Conservation (phyloP, 2,329 filamentous ascomycete species). For the Botrytis squamosa region DNA sequence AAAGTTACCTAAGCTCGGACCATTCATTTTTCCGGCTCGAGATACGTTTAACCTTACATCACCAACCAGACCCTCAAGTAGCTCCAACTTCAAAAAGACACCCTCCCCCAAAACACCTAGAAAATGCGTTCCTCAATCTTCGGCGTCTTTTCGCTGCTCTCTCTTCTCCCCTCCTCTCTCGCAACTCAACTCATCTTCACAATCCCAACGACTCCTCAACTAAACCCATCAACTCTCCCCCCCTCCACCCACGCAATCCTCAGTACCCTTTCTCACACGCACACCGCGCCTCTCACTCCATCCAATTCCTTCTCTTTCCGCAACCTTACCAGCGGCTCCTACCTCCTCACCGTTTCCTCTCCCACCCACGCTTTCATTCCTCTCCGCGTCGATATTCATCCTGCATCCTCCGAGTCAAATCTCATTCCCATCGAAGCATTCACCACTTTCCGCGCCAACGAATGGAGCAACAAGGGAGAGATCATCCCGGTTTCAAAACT, state of each 20-base stretch:
- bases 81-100: neutral
- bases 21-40: conserved; percentile 14
- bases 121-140: conserved; percentile 9
- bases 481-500: conserved; percentile 43
- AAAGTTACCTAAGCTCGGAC: neutral
- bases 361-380: conserved; percentile 73
- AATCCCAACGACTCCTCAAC: conserved; percentile 32
- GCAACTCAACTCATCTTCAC: conserved; percentile 36
- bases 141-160: neutral
- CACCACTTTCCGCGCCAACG: conserved; percentile 86
- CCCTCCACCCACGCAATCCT: conserved; percentile 64
- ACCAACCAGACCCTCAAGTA: neutral
- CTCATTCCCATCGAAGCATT: conserved; percentile 57
- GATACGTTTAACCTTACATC: neutral
- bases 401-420: conserved; percentile 36
- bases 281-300: conserved; percentile 63
- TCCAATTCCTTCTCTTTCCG: conserved; percentile 73
- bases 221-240: conserved; percentile 46
- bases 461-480: conserved; percentile 85
- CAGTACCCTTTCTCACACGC: conserved; percentile 51
- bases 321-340: conserved; percentile 69
- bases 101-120: neutral
- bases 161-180: conserved; percentile 41
- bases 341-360: conserved; percentile 79
- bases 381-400: conserved; percentile 70